Evolutionary conservation across 1,284 basidiomycete species (phyloP).

Genomic region (Ustilago tritici): DNA sequence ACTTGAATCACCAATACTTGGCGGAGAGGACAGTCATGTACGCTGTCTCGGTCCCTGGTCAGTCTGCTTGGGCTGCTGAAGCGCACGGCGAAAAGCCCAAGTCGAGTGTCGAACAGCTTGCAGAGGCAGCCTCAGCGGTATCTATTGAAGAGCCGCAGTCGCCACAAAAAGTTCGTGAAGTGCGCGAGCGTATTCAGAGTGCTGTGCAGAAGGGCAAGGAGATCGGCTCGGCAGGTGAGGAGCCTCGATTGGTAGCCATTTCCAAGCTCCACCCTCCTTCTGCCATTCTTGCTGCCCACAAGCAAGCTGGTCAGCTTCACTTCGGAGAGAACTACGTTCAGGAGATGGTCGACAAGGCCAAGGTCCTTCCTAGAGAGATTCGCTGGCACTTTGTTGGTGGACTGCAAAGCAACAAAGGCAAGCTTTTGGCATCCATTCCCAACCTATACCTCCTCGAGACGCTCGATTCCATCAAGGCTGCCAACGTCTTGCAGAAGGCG

Average conservation of each 20-base stretch:
- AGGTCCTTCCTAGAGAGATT: conserved; percentile 62
- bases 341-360: conserved; percentile 83
- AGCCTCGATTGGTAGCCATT: conserved; percentile 81
- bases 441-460: conserved; percentile 92
- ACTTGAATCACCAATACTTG: conserved; percentile 59
- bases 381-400: conserved; percentile 98
- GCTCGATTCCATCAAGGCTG: conserved; percentile 85
- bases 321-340: conserved; percentile 99
- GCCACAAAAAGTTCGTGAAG: conserved; percentile 36
- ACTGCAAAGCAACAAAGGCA: conserved; percentile 94
- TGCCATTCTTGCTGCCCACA: conserved; percentile 78
- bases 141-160: conserved; percentile 28
- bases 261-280: conserved; percentile 93
- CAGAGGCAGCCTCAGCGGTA: conserved; percentile 19
- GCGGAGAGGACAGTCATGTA: conserved; percentile 68
- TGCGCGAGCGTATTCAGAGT: conserved; percentile 42
- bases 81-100: conserved; percentile 24
- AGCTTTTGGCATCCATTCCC: conserved; percentile 85
- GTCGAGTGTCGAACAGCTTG: conserved; percentile 7
- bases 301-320: conserved; percentile 78
- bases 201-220: conserved; percentile 44
- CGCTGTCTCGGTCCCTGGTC: conserved; percentile 66
- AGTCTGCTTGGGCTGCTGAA: conserved; percentile 61
- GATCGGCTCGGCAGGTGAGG: conserved; percentile 37
- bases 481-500: conserved; percentile 83